phyloP scores from a whole-genome alignment of 345 rosid species.

The Boechera stricta region DNA sequence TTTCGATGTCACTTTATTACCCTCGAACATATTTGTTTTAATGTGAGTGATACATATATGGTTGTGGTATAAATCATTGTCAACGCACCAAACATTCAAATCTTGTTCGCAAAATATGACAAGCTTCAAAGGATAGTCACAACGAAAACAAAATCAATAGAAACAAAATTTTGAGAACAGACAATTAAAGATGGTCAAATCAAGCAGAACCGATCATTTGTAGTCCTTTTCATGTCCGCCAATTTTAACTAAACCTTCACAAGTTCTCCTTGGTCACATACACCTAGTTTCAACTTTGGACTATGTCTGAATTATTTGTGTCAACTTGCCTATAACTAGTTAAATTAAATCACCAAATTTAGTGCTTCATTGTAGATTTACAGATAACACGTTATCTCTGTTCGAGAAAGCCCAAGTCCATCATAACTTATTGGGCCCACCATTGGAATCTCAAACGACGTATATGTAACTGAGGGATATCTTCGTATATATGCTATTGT shows the following conservation, averaged over 20 bases:
- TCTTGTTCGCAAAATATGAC: background rate
- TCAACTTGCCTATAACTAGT: background rate
- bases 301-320: background rate
- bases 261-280: background rate
- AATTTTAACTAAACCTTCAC: background rate
- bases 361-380: too few relatives aligned
- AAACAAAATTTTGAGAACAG: background rate
- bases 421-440: background rate
- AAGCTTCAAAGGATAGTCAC: background rate
- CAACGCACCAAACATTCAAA: slow-evolving; percentile 12
- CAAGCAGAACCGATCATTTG: background rate
- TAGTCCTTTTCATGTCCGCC: background rate
- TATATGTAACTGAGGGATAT: too few relatives aligned
- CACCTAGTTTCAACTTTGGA: background rate
- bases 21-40: background rate
- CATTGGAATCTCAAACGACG: too few relatives aligned
- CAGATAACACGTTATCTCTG: background rate
- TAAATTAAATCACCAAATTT: too few relatives aligned
- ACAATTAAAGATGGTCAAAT: background rate
- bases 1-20: too few relatives aligned
- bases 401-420: slow-evolving; percentile 6
- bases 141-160: background rate
- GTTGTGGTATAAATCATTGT: background rate
- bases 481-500: too few relatives aligned
- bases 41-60: background rate